A percentile compares a stretch with the other conserved stretches of the same genome.
Evolutionary conservation across 345 rosid species (phyloP).

Genomic region (Sonneratia alba): DNA sequence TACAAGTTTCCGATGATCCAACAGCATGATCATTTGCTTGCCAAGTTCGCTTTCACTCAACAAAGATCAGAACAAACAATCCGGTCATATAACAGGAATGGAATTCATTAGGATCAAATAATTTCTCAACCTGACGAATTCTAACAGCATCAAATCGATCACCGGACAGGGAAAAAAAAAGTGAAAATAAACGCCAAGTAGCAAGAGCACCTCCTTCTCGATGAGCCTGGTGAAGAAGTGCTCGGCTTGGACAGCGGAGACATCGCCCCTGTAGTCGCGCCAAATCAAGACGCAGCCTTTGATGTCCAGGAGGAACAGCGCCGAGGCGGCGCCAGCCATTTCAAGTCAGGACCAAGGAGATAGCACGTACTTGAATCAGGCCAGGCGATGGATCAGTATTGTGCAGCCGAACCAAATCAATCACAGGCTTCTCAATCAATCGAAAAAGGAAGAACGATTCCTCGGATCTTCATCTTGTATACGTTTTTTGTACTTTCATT

Average conservation of each 20-base stretch:
- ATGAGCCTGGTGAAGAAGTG: constrained; percentile 91
- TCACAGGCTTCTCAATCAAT: too few species aligned
- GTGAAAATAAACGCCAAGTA: not conserved
- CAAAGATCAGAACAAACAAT: too few species aligned
- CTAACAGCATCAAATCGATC: not conserved
- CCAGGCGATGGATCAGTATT: too few species aligned
- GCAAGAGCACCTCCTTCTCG: constrained; percentile 64
- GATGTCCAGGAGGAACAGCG: constrained; percentile 80
- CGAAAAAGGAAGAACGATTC: too few species aligned
- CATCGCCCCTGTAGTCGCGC: constrained; percentile 85
- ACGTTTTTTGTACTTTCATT: too few species aligned
- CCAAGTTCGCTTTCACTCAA: too few species aligned
- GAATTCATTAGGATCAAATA: not conserved
- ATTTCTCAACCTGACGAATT: not conserved
- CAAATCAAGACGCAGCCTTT: constrained; percentile 28
- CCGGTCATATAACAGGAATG: not conserved
- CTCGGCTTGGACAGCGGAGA: constrained; percentile 74
- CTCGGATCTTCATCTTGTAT: too few species aligned
- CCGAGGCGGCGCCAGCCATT: constrained; percentile 92
- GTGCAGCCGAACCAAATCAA: too few species aligned
- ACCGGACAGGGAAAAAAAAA: too few species aligned
- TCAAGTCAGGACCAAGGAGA: not conserved
- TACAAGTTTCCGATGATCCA: not conserved
- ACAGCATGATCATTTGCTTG: not conserved
- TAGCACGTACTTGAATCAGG: too few species aligned